These are phyloP conservation scores for Symmetrospora coprosmae DNA, from an alignment of 768 basidiomycete species.

Conservation along the genomic window DNA sequence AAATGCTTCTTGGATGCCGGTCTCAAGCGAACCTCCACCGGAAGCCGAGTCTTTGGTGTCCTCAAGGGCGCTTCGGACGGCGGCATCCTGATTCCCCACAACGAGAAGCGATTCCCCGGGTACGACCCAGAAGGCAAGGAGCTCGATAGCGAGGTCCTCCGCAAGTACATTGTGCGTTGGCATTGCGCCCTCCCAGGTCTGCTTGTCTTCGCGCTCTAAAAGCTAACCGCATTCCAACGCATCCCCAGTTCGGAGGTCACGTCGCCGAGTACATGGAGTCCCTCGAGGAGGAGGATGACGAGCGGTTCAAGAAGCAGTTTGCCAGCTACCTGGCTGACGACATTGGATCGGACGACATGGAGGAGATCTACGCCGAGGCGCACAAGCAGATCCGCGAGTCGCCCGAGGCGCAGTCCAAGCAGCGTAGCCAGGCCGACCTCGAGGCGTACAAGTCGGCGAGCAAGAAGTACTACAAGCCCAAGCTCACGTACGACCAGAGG, in stretches of 20 bases:
- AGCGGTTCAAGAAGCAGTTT: constrained; percentile 56
- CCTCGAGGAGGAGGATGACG: constrained; percentile 98
- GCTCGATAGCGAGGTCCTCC: constrained; percentile 82
- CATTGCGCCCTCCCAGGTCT: no score
- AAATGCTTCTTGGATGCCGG: constrained; percentile 98
- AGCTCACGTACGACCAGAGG: constrained; percentile 63
- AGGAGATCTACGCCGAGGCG: constrained; percentile 84
- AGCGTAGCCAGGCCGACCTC: constrained; percentile 57
- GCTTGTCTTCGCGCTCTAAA: background rate
- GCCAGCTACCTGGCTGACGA: constrained; percentile 87
- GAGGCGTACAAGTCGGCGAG: constrained; percentile 72
- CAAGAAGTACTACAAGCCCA: constrained; percentile 53
- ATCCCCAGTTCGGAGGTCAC: constrained; percentile 59
- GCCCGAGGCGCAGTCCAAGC: constrained; percentile 54
- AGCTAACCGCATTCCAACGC: background rate
- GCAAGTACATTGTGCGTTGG: constrained; percentile 66
- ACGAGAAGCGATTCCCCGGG: constrained; percentile 89
- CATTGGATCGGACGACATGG: constrained; percentile 87
- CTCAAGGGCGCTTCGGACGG: constrained; percentile 98
- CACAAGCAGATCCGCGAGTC: constrained; percentile 93
- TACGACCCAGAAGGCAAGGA: constrained; percentile 84
- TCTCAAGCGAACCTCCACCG: constrained; percentile 91
- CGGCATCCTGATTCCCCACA: constrained; percentile 95
- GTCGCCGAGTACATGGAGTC: constrained; percentile 99
- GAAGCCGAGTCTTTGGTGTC: constrained; percentile 92